Conservation (phyloP, 352 stramenopile species). For the Aphanomyces cochlioides region DNA sequence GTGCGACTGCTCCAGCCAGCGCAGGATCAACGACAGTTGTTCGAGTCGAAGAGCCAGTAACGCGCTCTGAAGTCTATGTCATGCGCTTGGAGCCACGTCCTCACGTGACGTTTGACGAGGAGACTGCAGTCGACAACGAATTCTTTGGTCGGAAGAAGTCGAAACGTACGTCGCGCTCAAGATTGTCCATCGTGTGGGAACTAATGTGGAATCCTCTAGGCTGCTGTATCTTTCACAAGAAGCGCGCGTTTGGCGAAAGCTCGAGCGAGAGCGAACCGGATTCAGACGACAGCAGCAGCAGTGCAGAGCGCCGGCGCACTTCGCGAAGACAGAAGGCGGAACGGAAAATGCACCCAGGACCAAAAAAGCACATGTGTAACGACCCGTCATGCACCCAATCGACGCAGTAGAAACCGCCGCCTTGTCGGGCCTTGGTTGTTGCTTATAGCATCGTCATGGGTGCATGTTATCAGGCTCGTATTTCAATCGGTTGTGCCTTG, state of each 20-base stretch:
- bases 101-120: conserved; percentile 84
- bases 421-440: too few relatives aligned
- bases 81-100: conserved; percentile 73
- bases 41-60: conserved; percentile 8
- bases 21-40: not conserved
- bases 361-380: conserved; percentile 30
- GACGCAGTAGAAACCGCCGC: not conserved
- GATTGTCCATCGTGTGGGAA: not conserved
- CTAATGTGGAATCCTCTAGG: conserved; percentile 41
- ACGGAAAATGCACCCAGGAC: not conserved
- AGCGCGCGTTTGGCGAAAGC: conserved; percentile 86
- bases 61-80: conserved; percentile 42
- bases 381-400: conserved; percentile 5
- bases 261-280: conserved; percentile 87
- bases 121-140: conserved; percentile 88
- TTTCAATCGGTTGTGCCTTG: too few relatives aligned
- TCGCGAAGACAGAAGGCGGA: conserved; percentile 10
- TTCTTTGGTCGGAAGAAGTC: conserved; percentile 87
- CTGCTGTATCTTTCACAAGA: conserved; percentile 94
- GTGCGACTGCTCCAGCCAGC: not conserved
- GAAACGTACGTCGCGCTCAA: conserved; percentile 59
- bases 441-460: too few relatives aligned
- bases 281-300: conserved; percentile 44
- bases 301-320: conserved; percentile 1
- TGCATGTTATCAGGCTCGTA: too few relatives aligned